These are phyloP conservation scores for Suillus ampliporus DNA, from an alignment of 768 basidiomycete species.

Conservation along the genomic window DNA sequence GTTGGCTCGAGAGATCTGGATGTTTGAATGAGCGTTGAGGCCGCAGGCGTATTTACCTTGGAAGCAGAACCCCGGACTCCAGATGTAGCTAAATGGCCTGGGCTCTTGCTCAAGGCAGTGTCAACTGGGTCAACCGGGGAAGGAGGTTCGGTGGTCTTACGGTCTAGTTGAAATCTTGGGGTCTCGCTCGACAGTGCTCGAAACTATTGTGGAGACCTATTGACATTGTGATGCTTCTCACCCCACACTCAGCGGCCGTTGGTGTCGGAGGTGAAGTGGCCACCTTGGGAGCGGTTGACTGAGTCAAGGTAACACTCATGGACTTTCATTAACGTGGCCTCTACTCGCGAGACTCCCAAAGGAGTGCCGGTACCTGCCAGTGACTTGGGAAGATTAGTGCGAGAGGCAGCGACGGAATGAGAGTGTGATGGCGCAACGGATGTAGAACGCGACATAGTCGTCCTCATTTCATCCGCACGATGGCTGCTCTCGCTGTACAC, in stretches of 20 bases:
- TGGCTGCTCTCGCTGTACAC: slow-evolving; percentile 83
- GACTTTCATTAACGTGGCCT: slow-evolving; percentile 35
- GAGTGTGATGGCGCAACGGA: slow-evolving; percentile 46
- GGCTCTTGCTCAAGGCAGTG: slow-evolving; percentile 43
- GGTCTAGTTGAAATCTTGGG: slow-evolving; percentile 26
- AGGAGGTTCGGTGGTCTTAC: slow-evolving; percentile 29
- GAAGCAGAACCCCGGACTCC: slow-evolving; percentile 54
- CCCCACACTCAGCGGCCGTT: slow-evolving; percentile 1
- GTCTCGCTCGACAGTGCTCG: slow-evolving; percentile 30
- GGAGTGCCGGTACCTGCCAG: slow-evolving; percentile 37
- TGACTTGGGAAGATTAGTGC: slow-evolving; percentile 57
- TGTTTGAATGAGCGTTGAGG: slow-evolving; percentile 31
- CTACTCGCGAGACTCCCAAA: slow-evolving; percentile 33
- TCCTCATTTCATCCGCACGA: slow-evolving; percentile 77
- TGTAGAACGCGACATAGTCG: slow-evolving; percentile 46
- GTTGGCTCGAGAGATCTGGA: slow-evolving; percentile 30
- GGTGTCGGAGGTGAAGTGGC: slow-evolving; percentile 19
- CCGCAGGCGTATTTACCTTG: slow-evolving; percentile 33
- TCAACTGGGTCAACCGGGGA: slow-evolving; percentile 42
- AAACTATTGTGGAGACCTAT: slow-evolving; percentile 24
- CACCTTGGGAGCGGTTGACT: slow-evolving; percentile 23
- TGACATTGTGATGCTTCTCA: not conserved
- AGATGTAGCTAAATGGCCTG: slow-evolving; percentile 46
- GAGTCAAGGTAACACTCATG: slow-evolving; percentile 26
- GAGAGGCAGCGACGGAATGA: slow-evolving; percentile 55